Conservation (phyloP, 2,329 filamentous ascomycete genomes). For the Trichoderma sp. region DNA sequence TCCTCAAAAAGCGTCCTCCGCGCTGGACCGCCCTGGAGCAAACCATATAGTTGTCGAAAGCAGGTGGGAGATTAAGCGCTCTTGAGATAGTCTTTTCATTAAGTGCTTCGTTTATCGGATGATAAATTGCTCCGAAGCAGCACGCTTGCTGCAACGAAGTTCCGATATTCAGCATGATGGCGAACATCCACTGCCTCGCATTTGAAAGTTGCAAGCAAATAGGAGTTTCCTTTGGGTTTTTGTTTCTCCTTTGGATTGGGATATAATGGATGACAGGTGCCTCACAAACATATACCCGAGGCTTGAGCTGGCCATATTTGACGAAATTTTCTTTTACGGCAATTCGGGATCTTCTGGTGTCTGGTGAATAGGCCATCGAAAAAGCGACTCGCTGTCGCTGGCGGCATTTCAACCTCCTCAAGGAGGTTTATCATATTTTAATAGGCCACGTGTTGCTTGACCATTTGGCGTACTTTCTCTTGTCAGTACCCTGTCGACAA, state of each 20-base stretch:
- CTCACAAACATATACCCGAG: neutral
- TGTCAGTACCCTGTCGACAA: neutral
- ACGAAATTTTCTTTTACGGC: neutral
- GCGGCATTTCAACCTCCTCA: neutral
- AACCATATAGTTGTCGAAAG: slow-evolving; percentile 8
- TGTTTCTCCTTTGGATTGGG: neutral
- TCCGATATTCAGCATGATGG: neutral
- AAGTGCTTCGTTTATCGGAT: neutral
- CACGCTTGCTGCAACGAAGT: neutral
- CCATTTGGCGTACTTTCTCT: neutral
- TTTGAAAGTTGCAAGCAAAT: neutral
- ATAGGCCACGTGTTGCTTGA: neutral
- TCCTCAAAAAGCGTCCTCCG: neutral
- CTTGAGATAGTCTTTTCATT: neutral
- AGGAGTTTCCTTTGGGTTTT: neutral
- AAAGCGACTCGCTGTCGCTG: neutral
- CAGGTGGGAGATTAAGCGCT: slow-evolving; percentile 15
- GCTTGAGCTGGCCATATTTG: neutral
- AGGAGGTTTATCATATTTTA: neutral
- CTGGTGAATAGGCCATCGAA: neutral
- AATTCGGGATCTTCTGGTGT: neutral
- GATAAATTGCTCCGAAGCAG: neutral
- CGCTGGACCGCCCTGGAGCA: neutral
- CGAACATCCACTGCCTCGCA: neutral
- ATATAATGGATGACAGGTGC: neutral